Percentiles rank a stretch among this genome's conserved stretches.
These are phyloP conservation scores for Xylaria sp. DNA, from an alignment of 495 filamentous ascomycete species.

Conservation along the genomic window DNA sequence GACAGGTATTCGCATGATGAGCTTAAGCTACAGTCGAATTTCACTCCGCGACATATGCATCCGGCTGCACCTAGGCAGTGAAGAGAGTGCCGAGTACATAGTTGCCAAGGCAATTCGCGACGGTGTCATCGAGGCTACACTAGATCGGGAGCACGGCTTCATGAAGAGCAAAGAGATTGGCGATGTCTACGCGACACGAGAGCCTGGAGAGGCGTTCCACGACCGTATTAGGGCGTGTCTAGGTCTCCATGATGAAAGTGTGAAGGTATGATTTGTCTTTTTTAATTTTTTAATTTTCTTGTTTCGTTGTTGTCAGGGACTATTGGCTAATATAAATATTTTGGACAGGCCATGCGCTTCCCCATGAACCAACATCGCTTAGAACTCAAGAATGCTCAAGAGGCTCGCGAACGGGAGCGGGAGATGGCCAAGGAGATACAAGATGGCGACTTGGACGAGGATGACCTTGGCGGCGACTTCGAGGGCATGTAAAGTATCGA, in stretches of 20 bases:
- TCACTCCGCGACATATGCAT: slow-evolving; percentile 98
- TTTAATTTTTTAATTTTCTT: not conserved
- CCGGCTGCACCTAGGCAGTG: slow-evolving; percentile 86
- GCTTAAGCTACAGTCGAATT: slow-evolving; percentile 94
- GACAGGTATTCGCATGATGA: slow-evolving; percentile 99
- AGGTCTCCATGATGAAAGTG: slow-evolving; percentile 92
- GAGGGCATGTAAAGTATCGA: slow-evolving; percentile 81
- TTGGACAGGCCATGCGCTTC: slow-evolving; percentile 88
- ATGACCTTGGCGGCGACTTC: slow-evolving; percentile 95
- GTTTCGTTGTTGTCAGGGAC: not conserved
- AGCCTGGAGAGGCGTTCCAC: slow-evolving; percentile 96
- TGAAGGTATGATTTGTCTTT: slow-evolving; percentile 74
- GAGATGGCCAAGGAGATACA: slow-evolving; percentile 99
- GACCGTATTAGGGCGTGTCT: slow-evolving; percentile 92
- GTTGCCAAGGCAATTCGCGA: slow-evolving; percentile 98
- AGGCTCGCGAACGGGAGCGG: slow-evolving; percentile 92
- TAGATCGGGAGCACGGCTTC: slow-evolving; percentile 93
- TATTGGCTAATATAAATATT: slow-evolving; percentile 29
- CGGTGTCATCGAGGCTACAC: slow-evolving; percentile 93
- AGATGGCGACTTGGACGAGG: slow-evolving; percentile 96
- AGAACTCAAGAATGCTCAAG: slow-evolving; percentile 96
- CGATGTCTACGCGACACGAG: slow-evolving; percentile 93
- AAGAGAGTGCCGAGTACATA: slow-evolving; percentile 98
- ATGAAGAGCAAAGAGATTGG: slow-evolving; percentile 98
- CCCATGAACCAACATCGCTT: slow-evolving; percentile 99